A percentile compares a stretch with the other conserved stretches of the same genome.
These are phyloP conservation scores for Diplotaxis tenuifolia DNA, from an alignment of 345 rosid species.

Conservation along the genomic window DNA sequence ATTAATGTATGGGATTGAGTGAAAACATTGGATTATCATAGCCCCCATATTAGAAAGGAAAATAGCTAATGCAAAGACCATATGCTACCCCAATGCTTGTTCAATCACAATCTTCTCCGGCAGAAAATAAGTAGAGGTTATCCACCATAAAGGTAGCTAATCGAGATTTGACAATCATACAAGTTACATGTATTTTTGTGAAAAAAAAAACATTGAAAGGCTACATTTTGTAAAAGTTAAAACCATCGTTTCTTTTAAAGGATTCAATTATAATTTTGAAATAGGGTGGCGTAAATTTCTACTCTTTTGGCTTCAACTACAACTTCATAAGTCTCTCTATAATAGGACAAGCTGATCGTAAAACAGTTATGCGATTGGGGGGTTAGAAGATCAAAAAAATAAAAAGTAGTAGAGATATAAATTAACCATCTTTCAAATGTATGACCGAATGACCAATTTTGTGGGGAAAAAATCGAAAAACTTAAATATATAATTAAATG, in stretches of 20 bases:
- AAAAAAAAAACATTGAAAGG: not conserved
- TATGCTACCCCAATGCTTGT: not conserved
- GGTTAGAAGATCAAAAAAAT: too few relatives aligned
- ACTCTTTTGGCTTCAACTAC: not conserved
- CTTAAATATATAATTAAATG: too few relatives aligned
- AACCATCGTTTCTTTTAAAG: not conserved
- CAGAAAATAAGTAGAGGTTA: not conserved
- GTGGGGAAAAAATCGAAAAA: too few relatives aligned
- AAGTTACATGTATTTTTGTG: not conserved
- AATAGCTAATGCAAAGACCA: not conserved
- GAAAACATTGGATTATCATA: not conserved
- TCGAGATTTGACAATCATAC: not conserved
- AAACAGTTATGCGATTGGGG: too few relatives aligned
- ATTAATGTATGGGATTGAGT: not conserved
- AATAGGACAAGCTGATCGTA: too few relatives aligned
- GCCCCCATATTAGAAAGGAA: not conserved
- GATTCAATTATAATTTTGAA: not conserved
- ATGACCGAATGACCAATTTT: too few relatives aligned
- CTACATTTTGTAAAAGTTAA: not conserved
- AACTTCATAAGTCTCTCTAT: too few relatives aligned
- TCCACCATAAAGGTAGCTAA: not conserved
- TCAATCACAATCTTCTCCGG: not conserved
- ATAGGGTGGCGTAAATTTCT: not conserved
- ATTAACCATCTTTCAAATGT: too few relatives aligned
- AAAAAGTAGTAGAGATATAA: too few relatives aligned